Evolutionary conservation across 2,329 filamentous ascomycete species (phyloP), one percentile per base, ranked within the genome.

Genomic region (Penicillium sp.): DNA sequence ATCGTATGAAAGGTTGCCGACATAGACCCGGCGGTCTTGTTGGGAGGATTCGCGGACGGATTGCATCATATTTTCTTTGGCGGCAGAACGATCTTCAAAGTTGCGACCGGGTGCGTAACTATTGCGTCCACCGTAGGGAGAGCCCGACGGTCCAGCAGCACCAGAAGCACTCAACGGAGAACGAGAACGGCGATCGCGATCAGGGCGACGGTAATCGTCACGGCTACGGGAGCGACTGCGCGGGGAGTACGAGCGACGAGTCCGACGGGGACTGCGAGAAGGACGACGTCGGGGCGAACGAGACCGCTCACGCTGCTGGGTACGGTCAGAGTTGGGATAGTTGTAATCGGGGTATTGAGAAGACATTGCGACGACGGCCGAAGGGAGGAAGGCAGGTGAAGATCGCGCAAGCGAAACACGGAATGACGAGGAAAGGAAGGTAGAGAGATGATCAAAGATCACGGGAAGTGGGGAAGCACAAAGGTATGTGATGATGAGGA

Each of bases 11-110:
- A 99, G 86, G 78, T 99, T 99, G 80, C 95, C 95, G 78, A 99
- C 95, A 79, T 99, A 99, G 87, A 99, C 95, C 70, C 95, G 93
- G 76, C 95, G 94, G 85, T 99, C 95, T 82, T 99, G 95, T 79
- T 98, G 95, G 64, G 95, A 98, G 49, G 91, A 90, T 75, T 98
- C 95, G 76, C 93, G 89, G 72, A 97, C 89, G 76, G 87, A 93
- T 80, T 88, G 90, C 92, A 98, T 96, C 92, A 96, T 97, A 78
- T 93, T 89, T 80, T 97, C 93, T 80, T 95, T 93, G 73, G 90
- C 90, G 65, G 85, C 88, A 65, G 87, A 83, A 73, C 93, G 89
- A 74, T 97, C 93, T 79, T 98, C 94, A 80, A 88, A 91, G 60
- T 87, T 88, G 80, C 93, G 88, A 78, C 79, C 69, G 46, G 89